phyloP scores from a whole-genome alignment of 202 grass and related monocot genomes.

The Musa balbisiana region DNA sequence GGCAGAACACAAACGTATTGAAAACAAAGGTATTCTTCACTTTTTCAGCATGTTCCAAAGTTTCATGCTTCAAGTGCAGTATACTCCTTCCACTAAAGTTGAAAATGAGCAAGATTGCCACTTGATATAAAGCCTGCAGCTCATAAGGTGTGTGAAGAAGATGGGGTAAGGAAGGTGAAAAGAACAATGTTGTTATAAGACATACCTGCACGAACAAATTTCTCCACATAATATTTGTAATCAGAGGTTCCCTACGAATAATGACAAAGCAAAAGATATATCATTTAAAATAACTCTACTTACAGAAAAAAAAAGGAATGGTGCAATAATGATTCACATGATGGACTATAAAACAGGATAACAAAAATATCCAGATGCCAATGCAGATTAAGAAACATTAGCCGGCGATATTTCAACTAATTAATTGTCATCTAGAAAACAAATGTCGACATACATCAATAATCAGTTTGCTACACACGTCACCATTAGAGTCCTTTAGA shows the following conservation, averaged over 20 bases:
- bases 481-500: too few species aligned
- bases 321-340: neutral
- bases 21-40: slow-evolving; percentile 82
- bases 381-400: neutral
- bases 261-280: neutral
- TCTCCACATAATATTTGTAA: slow-evolving; percentile 97
- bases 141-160: slow-evolving; percentile 10
- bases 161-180: neutral
- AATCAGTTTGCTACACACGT: too few species aligned
- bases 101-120: slow-evolving; percentile 68
- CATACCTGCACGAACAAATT: slow-evolving; percentile 80
- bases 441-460: too few species aligned
- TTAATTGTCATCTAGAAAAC: too few species aligned
- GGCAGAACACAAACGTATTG: slow-evolving; percentile 92
- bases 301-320: neutral
- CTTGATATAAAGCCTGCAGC: slow-evolving; percentile 78
- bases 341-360: neutral
- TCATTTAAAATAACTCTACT: neutral
- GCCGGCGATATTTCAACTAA: too few species aligned
- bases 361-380: neutral
- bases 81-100: slow-evolving; percentile 62
- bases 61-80: slow-evolving; percentile 52
- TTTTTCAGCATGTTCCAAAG: slow-evolving; percentile 46
- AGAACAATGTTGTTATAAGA: neutral
- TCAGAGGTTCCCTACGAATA: slow-evolving; percentile 60